These are phyloP conservation scores for Pachysandra terminalis DNA, from an alignment of 164 flowering plant species.

Conservation along the genomic window DNA sequence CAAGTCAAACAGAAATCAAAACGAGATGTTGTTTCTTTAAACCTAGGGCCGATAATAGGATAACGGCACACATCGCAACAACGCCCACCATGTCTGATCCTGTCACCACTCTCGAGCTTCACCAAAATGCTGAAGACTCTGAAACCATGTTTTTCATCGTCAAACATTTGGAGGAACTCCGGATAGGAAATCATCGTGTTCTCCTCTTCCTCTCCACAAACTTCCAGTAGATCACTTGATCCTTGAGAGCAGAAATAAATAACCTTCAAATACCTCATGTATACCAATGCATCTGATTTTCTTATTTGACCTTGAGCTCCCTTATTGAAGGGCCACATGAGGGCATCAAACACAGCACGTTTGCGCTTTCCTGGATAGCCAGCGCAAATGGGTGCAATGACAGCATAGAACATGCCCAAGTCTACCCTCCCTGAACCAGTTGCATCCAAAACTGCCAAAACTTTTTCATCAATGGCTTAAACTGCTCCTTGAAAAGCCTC, in stretches of 20 bases:
- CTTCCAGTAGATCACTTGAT: slow-evolving; percentile 4
- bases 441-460: slow-evolving; percentile 16
- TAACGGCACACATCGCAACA: slow-evolving; percentile 14
- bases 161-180: slow-evolving; percentile 21
- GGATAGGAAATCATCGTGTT: slow-evolving; percentile 13
- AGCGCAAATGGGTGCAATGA: slow-evolving; percentile 13
- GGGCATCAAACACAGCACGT: slow-evolving; percentile 17
- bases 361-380: slow-evolving; percentile 16
- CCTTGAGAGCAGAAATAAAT: slow-evolving; percentile 12
- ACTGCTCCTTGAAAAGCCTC: slow-evolving; percentile 21
- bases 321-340: slow-evolving; percentile 16
- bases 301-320: slow-evolving; percentile 9
- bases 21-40: slow-evolving; percentile 14
- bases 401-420: slow-evolving; percentile 22
- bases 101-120: slow-evolving; percentile 20
- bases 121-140: slow-evolving; percentile 13
- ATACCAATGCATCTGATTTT: slow-evolving; percentile 7
- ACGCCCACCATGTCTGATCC: slow-evolving; percentile 13
- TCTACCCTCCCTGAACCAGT: slow-evolving; percentile 16
- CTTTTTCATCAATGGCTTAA: slow-evolving; percentile 15
- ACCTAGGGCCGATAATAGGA: slow-evolving; percentile 18
- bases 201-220: slow-evolving; percentile 9
- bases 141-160: slow-evolving; percentile 13
- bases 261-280: slow-evolving; percentile 13
- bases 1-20: slow-evolving; percentile 16